A percentile compares a stretch with the other conserved stretches of the same genome.
Evolutionary conservation across 768 basidiomycete genomes (phyloP).

Genomic region (Erythrobasidium yunnanense): DNA sequence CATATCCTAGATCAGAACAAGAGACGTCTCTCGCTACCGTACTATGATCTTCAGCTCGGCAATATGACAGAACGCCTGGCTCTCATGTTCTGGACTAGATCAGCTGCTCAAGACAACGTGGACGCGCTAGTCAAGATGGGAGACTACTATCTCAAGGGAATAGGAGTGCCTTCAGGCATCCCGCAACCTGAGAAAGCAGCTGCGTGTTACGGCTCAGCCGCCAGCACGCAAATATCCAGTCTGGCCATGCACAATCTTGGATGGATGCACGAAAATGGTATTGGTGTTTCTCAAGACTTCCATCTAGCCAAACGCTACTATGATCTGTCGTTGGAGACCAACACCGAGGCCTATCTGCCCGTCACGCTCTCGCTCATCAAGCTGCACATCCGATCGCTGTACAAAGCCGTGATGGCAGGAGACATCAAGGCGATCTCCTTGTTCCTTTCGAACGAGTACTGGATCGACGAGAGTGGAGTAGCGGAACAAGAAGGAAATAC

Average conservation of each 20-base stretch:
- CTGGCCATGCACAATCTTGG: slow-evolving; percentile 97
- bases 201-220: slow-evolving; percentile 85
- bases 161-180: slow-evolving; percentile 57
- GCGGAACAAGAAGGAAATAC: not conserved
- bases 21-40: slow-evolving; percentile 28
- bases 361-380: slow-evolving; percentile 70
- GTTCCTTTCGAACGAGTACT: slow-evolving; percentile 29
- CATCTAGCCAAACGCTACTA: slow-evolving; percentile 93
- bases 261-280: slow-evolving; percentile 98
- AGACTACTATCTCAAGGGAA: slow-evolving; percentile 88
- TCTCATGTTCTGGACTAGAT: slow-evolving; percentile 85
- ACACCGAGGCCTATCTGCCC: slow-evolving; percentile 77
- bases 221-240: slow-evolving; percentile 81
- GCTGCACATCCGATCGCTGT: slow-evolving; percentile 69
- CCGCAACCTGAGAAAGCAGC: slow-evolving; percentile 75
- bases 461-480: not conserved
- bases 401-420: slow-evolving; percentile 30
- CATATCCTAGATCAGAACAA: slow-evolving; percentile 69
- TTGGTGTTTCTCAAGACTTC: slow-evolving; percentile 90
- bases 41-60: slow-evolving; percentile 9
- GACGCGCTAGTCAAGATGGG: slow-evolving; percentile 96
- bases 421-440: slow-evolving; percentile 29
- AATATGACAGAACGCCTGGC: slow-evolving; percentile 74
- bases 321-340: slow-evolving; percentile 76
- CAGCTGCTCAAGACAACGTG: slow-evolving; percentile 85